These are phyloP conservation scores for Pichia cactophila DNA, from an alignment of 1,139 yeast species.

Conservation along the genomic window DNA sequence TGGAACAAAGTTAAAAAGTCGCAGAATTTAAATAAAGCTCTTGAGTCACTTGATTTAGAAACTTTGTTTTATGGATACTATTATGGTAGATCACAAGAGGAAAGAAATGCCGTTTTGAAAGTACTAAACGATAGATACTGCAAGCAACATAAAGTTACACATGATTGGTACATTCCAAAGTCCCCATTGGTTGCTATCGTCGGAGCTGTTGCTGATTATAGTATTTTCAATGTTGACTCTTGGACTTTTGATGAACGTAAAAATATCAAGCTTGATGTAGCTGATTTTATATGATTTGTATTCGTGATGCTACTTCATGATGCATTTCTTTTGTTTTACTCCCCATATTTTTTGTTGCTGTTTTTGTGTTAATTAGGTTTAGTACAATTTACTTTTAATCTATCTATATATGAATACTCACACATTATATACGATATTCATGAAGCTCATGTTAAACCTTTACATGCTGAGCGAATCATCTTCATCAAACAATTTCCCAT, in stretches of 20 bases:
- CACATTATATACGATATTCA: background rate
- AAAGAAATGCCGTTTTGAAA: conserved; percentile 30
- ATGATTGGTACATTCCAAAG: conserved; percentile 35
- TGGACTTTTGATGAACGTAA: conserved; percentile 30
- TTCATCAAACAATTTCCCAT: conserved; percentile 17
- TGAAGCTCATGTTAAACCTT: background rate
- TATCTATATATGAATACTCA: background rate
- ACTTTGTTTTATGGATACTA: conserved; percentile 56
- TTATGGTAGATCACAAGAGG: conserved; percentile 47
- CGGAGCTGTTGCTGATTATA: conserved; percentile 33
- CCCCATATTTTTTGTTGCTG: background rate
- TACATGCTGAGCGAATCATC: conserved; percentile 1
- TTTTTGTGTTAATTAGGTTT: background rate
- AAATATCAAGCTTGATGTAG: conserved; percentile 22
- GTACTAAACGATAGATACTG: conserved; percentile 31
- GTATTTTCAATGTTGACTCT: conserved; percentile 34
- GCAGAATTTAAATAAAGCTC: conserved; percentile 28
- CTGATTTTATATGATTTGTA: conserved; percentile 11
- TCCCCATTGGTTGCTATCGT: conserved; percentile 12
- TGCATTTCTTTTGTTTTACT: background rate
- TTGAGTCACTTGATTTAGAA: conserved; percentile 34
- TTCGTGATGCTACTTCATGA: background rate
- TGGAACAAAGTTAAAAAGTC: conserved; percentile 46
- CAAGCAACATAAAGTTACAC: conserved; percentile 24
- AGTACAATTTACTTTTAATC: background rate